Evolutionary conservation across 495 filamentous ascomycete genomes (phyloP).

Genomic region (Schizothecium vesticola): DNA sequence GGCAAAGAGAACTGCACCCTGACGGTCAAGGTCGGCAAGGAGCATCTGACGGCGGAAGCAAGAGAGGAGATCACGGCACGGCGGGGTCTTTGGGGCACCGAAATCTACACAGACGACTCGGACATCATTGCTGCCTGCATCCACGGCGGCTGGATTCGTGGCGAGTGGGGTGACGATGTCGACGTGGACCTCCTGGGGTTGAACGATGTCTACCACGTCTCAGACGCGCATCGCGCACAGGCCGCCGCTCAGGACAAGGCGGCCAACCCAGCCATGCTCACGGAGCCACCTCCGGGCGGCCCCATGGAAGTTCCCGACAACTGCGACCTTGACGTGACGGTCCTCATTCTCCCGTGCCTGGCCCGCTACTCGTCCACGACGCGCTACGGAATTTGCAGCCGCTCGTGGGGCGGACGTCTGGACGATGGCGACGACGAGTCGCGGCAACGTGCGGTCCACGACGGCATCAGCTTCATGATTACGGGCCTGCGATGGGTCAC

Average conservation of each 20-base stretch:
- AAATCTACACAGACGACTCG: slow-evolving; percentile 93
- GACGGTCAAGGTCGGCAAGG: slow-evolving; percentile 76
- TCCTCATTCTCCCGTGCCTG: slow-evolving; percentile 75
- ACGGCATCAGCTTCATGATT: slow-evolving; percentile 87
- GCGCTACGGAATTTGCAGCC: slow-evolving; percentile 72
- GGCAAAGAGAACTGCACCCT: slow-evolving; percentile 85
- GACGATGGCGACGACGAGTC: slow-evolving; percentile 18
- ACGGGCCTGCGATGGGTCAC: slow-evolving; percentile 69
- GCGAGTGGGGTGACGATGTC: slow-evolving; percentile 76
- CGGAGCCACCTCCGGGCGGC: slow-evolving; percentile 41
- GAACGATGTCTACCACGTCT: slow-evolving; percentile 34
- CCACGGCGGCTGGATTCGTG: slow-evolving; percentile 86
- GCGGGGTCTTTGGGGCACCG: slow-evolving; percentile 83
- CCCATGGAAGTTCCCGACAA: slow-evolving; percentile 51
- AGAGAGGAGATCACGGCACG: slow-evolving; percentile 77
- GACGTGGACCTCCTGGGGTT: slow-evolving; percentile 61
- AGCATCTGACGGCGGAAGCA: slow-evolving; percentile 60
- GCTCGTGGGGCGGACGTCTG: slow-evolving; percentile 57
- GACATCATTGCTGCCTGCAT: slow-evolving; percentile 91
- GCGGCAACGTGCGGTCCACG: slow-evolving; percentile 50
- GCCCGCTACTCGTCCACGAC: slow-evolving; percentile 68
- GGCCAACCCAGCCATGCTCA: slow-evolving; percentile 31
- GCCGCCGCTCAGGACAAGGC: slow-evolving; percentile 16
- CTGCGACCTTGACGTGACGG: slow-evolving; percentile 75
- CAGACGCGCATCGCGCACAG: slow-evolving; percentile 12